Percentiles rank a stretch among this genome's conserved stretches.
phyloP scores from a whole-genome alignment of 305 asterid genomes.

The Plantago lanceolata region DNA sequence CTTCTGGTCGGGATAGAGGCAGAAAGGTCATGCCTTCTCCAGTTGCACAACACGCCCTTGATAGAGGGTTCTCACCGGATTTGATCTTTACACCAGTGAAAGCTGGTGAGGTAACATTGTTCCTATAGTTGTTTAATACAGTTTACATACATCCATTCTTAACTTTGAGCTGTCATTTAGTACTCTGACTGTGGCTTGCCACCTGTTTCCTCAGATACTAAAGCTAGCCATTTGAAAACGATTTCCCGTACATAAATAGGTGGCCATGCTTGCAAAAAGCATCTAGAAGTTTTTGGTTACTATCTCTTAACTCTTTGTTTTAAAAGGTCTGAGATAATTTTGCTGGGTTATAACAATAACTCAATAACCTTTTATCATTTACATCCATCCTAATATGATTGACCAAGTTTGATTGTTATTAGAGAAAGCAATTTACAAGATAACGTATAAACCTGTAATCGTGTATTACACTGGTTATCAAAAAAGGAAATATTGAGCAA shows the following conservation, averaged over 20 bases:
- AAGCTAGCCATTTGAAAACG: background rate
- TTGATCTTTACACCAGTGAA: constrained; percentile 72
- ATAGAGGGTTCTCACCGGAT: constrained; percentile 69
- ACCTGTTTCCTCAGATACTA: too few species aligned
- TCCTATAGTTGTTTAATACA: background rate
- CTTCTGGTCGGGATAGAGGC: constrained; percentile 86
- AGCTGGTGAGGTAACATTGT: constrained; percentile 69
- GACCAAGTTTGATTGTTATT: too few species aligned
- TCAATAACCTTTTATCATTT: too few species aligned
- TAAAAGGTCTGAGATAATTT: too few species aligned
- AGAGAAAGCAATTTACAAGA: too few species aligned
- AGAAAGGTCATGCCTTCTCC: constrained; percentile 89
- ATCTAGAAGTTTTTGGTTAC: too few species aligned
- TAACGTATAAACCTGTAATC: too few species aligned
- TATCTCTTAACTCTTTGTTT: too few species aligned
- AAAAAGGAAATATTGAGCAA: background rate
- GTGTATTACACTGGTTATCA: too few species aligned
- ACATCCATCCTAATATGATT: background rate
- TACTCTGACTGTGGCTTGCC: background rate
- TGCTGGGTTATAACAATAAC: too few species aligned
- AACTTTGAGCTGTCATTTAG: background rate
- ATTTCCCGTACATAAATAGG: too few species aligned
- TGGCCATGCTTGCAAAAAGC: too few species aligned
- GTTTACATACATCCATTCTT: background rate
- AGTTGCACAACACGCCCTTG: constrained; percentile 80